Evolutionary conservation across 805 yeast genomes (phyloP).

Genomic region (Cyberlindnera bimundalis): DNA sequence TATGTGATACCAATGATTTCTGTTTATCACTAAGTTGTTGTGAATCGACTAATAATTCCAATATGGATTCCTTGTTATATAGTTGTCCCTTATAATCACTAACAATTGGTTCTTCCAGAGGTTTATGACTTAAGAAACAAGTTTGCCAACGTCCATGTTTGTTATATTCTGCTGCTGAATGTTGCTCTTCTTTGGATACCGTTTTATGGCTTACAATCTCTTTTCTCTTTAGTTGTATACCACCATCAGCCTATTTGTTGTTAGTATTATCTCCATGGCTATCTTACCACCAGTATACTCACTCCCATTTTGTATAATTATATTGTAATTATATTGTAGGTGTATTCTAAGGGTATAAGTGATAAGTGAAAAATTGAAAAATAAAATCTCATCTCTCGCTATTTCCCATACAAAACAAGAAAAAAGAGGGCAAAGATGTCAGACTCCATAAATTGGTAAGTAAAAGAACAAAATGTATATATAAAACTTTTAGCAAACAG

Average conservation of each 20-base stretch:
- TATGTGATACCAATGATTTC: conserved; percentile 30
- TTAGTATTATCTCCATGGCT: background rate
- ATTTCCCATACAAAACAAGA: too few species aligned
- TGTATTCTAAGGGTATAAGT: background rate
- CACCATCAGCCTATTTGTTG: conserved; percentile 60
- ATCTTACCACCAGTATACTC: conserved; percentile 69
- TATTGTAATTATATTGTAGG: too few species aligned
- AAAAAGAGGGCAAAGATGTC: conserved; percentile 13
- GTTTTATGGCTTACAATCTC: conserved; percentile 37
- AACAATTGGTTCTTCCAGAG: conserved; percentile 50
- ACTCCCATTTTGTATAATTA: background rate
- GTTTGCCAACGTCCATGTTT: conserved; percentile 37
- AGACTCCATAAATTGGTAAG: conserved; percentile 23
- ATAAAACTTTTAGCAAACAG: background rate
- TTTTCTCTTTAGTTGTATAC: conserved; percentile 57
- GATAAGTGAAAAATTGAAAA: background rate
- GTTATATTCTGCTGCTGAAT: conserved; percentile 26
- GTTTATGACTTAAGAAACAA: conserved; percentile 45
- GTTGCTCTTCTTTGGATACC: conserved; percentile 11
- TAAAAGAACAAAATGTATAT: too few species aligned
- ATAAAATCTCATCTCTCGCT: too few species aligned
- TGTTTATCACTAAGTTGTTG: conserved; percentile 29
- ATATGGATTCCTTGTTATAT: conserved; percentile 58
- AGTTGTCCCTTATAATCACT: conserved; percentile 67
- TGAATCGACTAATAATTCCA: conserved; percentile 50